Evolutionary conservation across 768 basidiomycete genomes (phyloP).

Genomic region (Butyriboletus loyo): DNA sequence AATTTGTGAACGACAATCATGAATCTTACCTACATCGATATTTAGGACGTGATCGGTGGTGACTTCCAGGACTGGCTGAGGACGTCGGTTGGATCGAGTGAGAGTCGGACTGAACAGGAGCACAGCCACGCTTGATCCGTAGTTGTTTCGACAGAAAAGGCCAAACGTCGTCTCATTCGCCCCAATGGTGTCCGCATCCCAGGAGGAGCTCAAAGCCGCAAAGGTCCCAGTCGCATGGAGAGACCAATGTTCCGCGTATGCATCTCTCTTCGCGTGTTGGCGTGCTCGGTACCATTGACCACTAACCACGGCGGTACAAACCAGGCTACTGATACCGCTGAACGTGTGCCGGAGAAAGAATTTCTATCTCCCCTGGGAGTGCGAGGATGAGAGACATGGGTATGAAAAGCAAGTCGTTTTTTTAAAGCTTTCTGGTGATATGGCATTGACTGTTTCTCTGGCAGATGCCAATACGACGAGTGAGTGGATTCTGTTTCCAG

Average conservation of each 20-base stretch:
- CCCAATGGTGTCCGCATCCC: constrained; percentile 76
- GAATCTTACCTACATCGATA: not conserved
- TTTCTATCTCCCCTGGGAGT: constrained; percentile 87
- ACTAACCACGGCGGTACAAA: not conserved
- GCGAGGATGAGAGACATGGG: constrained; percentile 80
- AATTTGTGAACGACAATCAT: not conserved
- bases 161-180: not conserved
- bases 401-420: constrained; percentile 70
- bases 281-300: not conserved
- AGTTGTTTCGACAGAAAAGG: not conserved
- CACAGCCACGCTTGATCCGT: constrained; percentile 20
- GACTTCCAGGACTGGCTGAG: not conserved
- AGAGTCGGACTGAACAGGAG: not conserved
- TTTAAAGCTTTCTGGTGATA: not conserved
- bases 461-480: constrained; percentile 95
- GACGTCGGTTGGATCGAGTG: too few relatives aligned
- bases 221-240: constrained; percentile 80
- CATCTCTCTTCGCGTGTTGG: constrained; percentile 10
- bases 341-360: constrained; percentile 82
- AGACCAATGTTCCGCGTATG: constrained; percentile 90
- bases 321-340: constrained; percentile 79
- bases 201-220: constrained; percentile 73
- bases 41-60: not conserved
- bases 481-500: constrained; percentile 40
- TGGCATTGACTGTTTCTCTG: constrained; percentile 3